Base-by-base conservation (phyloP, 805 yeast genomes). In the Jamesozyma hellenica region DNA sequence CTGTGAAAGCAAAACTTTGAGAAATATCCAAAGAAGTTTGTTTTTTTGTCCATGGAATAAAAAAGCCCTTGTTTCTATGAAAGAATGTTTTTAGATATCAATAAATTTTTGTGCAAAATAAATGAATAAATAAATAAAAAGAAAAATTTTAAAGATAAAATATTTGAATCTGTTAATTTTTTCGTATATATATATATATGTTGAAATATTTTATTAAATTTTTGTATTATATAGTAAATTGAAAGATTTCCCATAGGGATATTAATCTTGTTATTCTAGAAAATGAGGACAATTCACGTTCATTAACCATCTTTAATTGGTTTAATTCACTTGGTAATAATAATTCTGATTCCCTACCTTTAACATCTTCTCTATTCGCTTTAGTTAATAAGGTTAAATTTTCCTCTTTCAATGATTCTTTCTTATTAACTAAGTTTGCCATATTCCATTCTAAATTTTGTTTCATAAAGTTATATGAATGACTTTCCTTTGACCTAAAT, bases 341-440 rank as follows among this genome's bases (percentile, higher is more conserved):
- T 44, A 82, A 69, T 50, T 81, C 86, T 25, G 73, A 74, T 56
- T 85, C 95, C 47, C 74, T 74, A 1, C 92, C 94, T 52, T 75
- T 77, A 14, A 90, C 96, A 55, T 92, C 97, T 45, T 82, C 94
- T 62, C 98, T 74, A 46, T 80, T 81, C 41, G 88, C 78, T 60
- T 90, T 90, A 23, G 79, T 79, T 40, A 88, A 64, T 41, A 90
- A 68, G 6, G 80, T 76, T 28, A 72, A 66, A 56, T 86, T 77
- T 28, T 76, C 79, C 18, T 60, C 60, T 45, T 83, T 79, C 41
- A 78, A 53, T 14, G 60, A 57, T 39, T 71, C 75, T 66, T 77
- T 74, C 46, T 72, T 72, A 51, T 64, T 75, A 36, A 73, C 52
- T 25, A 81, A 50, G 16, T 64, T 62, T 1, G 68, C 70, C 40